Evolutionary conservation across 1,139 yeast species (phyloP).

Genomic region (Blastobotrys capitulatus): DNA sequence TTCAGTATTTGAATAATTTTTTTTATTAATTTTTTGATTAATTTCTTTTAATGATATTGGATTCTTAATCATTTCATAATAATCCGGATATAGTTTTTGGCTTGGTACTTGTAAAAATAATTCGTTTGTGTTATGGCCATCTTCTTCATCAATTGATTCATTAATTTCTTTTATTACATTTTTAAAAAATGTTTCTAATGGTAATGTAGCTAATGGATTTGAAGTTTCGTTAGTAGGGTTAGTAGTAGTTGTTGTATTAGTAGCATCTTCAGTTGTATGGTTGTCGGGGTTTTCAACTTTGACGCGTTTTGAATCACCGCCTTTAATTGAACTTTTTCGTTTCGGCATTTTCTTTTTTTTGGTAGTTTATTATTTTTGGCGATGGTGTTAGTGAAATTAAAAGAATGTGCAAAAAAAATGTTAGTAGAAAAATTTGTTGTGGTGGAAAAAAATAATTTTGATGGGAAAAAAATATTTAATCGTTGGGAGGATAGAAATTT

Average conservation of each 20-base stretch:
- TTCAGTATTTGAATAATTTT: conserved; percentile 45
- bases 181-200: background rate
- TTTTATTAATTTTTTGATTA: conserved; percentile 48
- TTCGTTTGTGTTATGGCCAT: conserved; percentile 34
- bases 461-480: background rate
- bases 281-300: conserved; percentile 10
- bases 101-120: conserved; percentile 68
- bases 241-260: background rate
- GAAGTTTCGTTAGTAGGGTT: background rate
- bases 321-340: conserved; percentile 8
- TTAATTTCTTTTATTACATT: background rate
- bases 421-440: background rate
- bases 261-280: background rate
- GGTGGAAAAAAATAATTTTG: background rate
- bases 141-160: background rate
- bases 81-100: conserved; percentile 73
- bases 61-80: conserved; percentile 55
- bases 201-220: background rate
- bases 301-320: conserved; percentile 11
- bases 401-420: background rate
- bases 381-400: too few species aligned
- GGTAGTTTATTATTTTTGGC: too few species aligned
- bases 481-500: background rate
- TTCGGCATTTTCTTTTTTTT: conserved; percentile 8
- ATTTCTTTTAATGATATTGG: conserved; percentile 69